Conservation (phyloP, 257 asterid genomes). For the Solanum virginianum region DNA sequence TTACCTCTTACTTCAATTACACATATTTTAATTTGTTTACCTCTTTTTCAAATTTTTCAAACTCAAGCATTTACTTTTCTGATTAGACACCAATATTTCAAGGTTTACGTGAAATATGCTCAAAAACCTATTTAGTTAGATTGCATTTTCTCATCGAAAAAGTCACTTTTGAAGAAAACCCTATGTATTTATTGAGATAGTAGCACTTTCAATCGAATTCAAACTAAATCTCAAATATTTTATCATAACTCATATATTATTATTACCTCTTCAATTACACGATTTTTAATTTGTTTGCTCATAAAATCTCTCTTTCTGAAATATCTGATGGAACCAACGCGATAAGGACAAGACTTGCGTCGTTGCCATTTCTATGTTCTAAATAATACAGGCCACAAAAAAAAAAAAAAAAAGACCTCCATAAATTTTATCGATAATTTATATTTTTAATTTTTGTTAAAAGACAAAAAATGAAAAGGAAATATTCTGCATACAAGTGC, state of each 20-base stretch:
- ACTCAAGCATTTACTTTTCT: too few species aligned
- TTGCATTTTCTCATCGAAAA: too few species aligned
- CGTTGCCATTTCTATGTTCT: background rate
- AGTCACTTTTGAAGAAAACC: too few species aligned
- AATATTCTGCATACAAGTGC: slow-evolving; percentile 14
- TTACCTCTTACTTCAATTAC: background rate
- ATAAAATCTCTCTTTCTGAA: background rate
- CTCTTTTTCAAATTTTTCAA: background rate
- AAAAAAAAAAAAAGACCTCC: background rate
- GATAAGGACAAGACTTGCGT: slow-evolving; percentile 11
- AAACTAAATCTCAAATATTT: too few species aligned
- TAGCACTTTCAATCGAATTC: too few species aligned
- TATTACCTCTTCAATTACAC: background rate
- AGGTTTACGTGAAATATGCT: too few species aligned
- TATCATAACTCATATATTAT: too few species aligned
- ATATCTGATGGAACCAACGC: background rate
- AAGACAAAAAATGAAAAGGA: background rate
- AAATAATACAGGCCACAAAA: background rate
- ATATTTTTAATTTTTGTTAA: background rate
- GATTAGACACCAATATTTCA: too few species aligned
- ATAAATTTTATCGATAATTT: background rate
- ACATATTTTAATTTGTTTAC: background rate
- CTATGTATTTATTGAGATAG: too few species aligned
- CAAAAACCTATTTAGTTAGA: too few species aligned
- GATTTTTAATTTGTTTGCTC: background rate